Evolutionary conservation across 2,329 filamentous ascomycete genomes (phyloP), one percentile per base, ranked within the genome.

Genomic region (Pestalotiopsis sp.): DNA sequence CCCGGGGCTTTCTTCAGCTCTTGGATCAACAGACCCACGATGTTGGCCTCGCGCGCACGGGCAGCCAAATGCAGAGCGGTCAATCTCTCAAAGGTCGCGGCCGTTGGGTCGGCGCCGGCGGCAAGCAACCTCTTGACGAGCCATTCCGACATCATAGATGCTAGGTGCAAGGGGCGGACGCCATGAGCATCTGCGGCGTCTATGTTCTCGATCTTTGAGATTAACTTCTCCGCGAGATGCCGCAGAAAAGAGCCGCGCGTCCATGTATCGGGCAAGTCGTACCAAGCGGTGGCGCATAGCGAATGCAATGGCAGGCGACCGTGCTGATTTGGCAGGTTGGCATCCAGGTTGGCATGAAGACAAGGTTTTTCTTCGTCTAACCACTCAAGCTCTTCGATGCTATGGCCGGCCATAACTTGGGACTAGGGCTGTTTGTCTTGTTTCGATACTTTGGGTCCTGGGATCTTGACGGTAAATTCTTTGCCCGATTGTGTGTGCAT

Each of bases 51-150:
- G 27, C 79, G 71, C 3, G 72, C 69, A 13, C 77, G 75, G 3
- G 80, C 75, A 1, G 82, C 80, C 20, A 85, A 66, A 61, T 85
- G 83, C 3, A 86, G 74, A 4, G 79, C 73, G 3, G 77, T 83
- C 59, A 80, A 71, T 0, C 79, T 79, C 6, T 82, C 76, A 3
- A 75, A 13, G 0, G 80, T 82, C 0, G 63, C 27, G 1, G 72
- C 69, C 0, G 64, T 69, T 0, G 79, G 72, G 73, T 84, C 74
- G 0, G 81, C 81, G 3, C 82, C 80, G 3, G 75, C 75, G 3
- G 76, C 73, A 1, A 85, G 72, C 11, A 84, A 73, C 9, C 68
- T 68, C 20, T 71, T 73, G 1, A 78, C 68, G 4, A 69, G 52
- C 0, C 57, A 17, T 49, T 75, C 72, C 0, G 75, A 78, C 1